Conservation (phyloP, 495 filamentous ascomycete genomes). For the Podospora tetraspora region DNA sequence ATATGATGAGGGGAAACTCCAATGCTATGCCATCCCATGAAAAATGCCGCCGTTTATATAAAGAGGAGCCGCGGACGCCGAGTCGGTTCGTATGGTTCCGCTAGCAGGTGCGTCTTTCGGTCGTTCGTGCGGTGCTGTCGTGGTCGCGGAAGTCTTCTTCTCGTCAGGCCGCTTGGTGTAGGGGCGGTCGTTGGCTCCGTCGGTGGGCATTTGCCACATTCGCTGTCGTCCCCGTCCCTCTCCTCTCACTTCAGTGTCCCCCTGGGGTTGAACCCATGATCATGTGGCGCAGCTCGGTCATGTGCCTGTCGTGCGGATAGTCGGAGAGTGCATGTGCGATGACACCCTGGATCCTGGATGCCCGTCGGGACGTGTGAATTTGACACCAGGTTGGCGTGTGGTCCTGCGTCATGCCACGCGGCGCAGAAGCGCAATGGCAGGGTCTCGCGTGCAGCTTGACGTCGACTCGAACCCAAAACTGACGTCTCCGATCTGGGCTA, state of each 20-base stretch:
- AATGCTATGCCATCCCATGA: constrained; percentile 8
- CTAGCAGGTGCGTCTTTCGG: too few relatives aligned
- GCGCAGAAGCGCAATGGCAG: background rate
- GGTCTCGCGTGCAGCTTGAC: background rate
- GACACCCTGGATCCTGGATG: too few relatives aligned
- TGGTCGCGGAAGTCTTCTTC: background rate
- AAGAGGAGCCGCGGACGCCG: background rate
- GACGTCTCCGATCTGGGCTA: background rate
- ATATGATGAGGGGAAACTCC: constrained; percentile 8
- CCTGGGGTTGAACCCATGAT: too few relatives aligned
- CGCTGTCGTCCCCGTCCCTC: background rate
- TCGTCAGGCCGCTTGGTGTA: too few relatives aligned
- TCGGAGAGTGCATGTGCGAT: too few relatives aligned
- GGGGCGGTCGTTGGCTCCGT: background rate
- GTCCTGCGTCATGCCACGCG: background rate
- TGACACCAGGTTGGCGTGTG: too few relatives aligned
- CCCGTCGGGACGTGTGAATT: too few relatives aligned
- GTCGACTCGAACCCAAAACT: background rate
- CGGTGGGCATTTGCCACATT: background rate
- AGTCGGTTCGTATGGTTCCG: background rate
- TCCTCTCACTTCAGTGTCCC: too few relatives aligned
- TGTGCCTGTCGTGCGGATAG: too few relatives aligned
- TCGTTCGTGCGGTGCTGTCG: background rate
- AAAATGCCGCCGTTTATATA: background rate
- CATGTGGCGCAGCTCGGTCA: too few relatives aligned